phyloP scores from a whole-genome alignment of 2,329 filamentous ascomycete species.

The Ascochyta viciae-villosae region DNA sequence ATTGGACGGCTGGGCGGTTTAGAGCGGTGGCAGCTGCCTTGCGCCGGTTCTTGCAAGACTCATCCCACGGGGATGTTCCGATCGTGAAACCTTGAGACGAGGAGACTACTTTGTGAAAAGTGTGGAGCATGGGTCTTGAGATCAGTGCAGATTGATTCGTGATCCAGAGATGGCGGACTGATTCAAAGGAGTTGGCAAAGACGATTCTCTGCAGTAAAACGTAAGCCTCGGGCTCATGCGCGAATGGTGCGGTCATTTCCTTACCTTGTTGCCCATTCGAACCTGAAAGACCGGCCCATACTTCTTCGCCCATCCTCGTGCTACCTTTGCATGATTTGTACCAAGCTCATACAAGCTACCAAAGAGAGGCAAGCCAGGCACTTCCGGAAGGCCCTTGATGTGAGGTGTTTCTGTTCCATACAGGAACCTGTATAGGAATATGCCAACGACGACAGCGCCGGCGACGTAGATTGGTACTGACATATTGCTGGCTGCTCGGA shows the following conservation, averaged over 20 bases:
- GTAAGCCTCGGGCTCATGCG: constrained; percentile 9
- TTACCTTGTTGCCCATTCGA: constrained; percentile 69
- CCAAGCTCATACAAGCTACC: constrained; percentile 57
- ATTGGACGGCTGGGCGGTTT: constrained; percentile 76
- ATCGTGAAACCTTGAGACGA: constrained; percentile 81
- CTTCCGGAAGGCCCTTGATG: constrained; percentile 57
- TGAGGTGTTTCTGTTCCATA: constrained; percentile 57
- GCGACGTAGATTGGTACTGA: constrained; percentile 52
- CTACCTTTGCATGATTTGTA: constrained; percentile 56
- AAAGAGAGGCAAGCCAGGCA: constrained; percentile 57
- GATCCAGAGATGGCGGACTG: constrained; percentile 77
- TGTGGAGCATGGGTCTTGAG: constrained; percentile 79
- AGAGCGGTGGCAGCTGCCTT: constrained; percentile 81
- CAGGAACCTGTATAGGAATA: constrained; percentile 51
- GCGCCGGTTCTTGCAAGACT: constrained; percentile 76
- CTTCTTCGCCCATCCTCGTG: constrained; percentile 55
- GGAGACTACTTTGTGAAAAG: constrained; percentile 81
- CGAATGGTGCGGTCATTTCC: constrained; percentile 1
- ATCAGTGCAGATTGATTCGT: constrained; percentile 79
- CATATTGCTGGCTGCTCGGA: constrained; percentile 31
- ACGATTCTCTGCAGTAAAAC: constrained; percentile 64
- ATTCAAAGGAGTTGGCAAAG: constrained; percentile 79
- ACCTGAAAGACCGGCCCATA: constrained; percentile 60
- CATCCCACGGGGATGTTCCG: constrained; percentile 83
- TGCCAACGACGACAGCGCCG: constrained; percentile 50